Evolutionary conservation across 192 early-diverging fungal species (phyloP).

Genomic region (Pecoramyces ruminantium): DNA sequence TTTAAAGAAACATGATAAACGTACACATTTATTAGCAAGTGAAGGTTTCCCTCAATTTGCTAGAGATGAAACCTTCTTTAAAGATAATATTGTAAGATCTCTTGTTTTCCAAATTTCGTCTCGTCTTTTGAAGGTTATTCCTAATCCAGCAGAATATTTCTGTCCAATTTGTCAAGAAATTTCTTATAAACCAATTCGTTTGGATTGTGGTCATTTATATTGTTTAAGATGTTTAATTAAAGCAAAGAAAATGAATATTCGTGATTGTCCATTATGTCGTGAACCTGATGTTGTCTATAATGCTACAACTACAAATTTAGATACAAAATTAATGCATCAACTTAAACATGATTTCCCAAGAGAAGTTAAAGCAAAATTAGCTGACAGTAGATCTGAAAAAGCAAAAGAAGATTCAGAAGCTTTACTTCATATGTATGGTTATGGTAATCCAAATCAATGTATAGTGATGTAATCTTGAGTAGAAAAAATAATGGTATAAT

Average conservation of each 20-base stretch:
- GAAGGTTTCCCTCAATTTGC: conserved; percentile 29
- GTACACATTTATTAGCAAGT: conserved; percentile 42
- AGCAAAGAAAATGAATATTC: conserved; percentile 38
- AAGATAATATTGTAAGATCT: conserved; percentile 27
- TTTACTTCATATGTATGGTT: background rate
- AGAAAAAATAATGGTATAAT: too few species aligned
- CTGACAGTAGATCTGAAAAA: background rate
- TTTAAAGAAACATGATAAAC: conserved; percentile 81
- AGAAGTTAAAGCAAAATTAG: background rate
- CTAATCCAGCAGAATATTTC: conserved; percentile 59
- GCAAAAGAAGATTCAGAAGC: background rate
- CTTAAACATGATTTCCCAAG: background rate
- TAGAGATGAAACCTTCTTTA: conserved; percentile 25
- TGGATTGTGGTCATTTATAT: conserved; percentile 57
- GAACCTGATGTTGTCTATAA: conserved; percentile 31
- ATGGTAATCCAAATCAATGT: background rate
- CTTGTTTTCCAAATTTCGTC: conserved; percentile 43
- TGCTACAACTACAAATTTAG: conserved; percentile 21
- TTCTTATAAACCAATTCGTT: conserved; percentile 59
- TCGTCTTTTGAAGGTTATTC: conserved; percentile 50
- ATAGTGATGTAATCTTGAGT: background rate
- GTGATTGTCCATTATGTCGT: conserved; percentile 61
- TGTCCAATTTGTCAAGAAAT: conserved; percentile 70
- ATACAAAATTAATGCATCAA: background rate
- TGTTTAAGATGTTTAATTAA: conserved; percentile 68